These are phyloP conservation scores for Trifolium fragiferum DNA, from an alignment of 306 rosid species.

Conservation along the genomic window DNA sequence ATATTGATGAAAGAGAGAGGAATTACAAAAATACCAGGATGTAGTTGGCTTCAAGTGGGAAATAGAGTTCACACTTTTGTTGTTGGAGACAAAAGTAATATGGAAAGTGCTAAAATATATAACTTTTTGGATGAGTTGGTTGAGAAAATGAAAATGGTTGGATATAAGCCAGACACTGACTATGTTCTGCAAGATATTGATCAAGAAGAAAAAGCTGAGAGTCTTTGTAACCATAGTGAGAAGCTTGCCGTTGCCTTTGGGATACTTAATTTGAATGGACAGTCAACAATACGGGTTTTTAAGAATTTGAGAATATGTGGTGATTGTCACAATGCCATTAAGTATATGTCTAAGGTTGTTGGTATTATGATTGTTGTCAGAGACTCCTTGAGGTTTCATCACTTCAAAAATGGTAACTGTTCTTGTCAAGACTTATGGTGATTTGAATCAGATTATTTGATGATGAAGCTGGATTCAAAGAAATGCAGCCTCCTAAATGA, in stretches of 20 bases:
- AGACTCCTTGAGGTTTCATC: constrained; percentile 68
- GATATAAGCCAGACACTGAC: constrained; percentile 59
- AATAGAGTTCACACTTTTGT: constrained; percentile 56
- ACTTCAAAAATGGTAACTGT: constrained; percentile 54
- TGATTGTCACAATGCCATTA: constrained; percentile 42
- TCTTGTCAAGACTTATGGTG: constrained; percentile 62
- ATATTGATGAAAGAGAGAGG: constrained; percentile 60
- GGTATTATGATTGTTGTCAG: constrained; percentile 58
- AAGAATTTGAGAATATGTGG: constrained; percentile 66
- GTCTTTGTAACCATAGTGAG: constrained; percentile 59
- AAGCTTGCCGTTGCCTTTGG: constrained; percentile 65
- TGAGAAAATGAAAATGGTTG: constrained; percentile 57
- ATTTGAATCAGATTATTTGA: constrained; percentile 25
- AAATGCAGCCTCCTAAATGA: neutral
- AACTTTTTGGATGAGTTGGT: constrained; percentile 47
- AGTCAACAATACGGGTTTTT: constrained; percentile 52
- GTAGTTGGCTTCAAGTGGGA: constrained; percentile 67
- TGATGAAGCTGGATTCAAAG: neutral
- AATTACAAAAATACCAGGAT: constrained; percentile 60
- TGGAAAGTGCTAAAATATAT: constrained; percentile 44
- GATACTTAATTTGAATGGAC: constrained; percentile 54
- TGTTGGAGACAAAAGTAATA: constrained; percentile 56
- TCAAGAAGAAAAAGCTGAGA: constrained; percentile 57
- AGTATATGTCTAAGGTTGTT: constrained; percentile 56
- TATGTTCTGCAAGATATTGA: constrained; percentile 66